Evolutionary conservation across 2,329 filamentous ascomycete genomes (phyloP).

Genomic region (Fusarium stilboides): DNA sequence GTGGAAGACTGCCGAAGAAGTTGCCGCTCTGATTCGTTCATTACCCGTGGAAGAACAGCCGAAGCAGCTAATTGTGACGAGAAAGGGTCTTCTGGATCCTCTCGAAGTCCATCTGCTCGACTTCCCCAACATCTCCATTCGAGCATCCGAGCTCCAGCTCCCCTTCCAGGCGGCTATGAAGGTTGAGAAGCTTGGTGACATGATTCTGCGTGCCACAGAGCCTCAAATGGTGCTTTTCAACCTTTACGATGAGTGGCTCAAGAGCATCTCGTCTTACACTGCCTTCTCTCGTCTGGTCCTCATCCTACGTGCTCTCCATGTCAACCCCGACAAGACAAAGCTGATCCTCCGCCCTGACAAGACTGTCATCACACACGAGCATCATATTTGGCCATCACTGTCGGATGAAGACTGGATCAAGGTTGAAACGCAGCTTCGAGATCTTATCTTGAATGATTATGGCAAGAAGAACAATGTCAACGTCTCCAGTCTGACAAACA

Average conservation of each 20-base stretch:
- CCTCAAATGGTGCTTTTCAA: slow-evolving; percentile 99
- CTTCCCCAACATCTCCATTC: slow-evolving; percentile 99
- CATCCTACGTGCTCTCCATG: slow-evolving; percentile 93
- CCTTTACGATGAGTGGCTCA: slow-evolving; percentile 98
- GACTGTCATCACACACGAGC: slow-evolving; percentile 97
- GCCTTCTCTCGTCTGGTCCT: slow-evolving; percentile 96
- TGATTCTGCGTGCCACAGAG: slow-evolving; percentile 97
- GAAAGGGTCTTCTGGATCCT: slow-evolving; percentile 96
- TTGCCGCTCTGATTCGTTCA: slow-evolving; percentile 95
- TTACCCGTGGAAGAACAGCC: slow-evolving; percentile 98
- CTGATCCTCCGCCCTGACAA: slow-evolving; percentile 95
- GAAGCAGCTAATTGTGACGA: slow-evolving; percentile 97
- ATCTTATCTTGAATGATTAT: slow-evolving; percentile 97
- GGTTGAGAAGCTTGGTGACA: slow-evolving; percentile 98
- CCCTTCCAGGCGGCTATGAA: slow-evolving; percentile 99
- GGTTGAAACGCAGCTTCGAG: slow-evolving; percentile 96
- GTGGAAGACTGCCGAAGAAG: slow-evolving; percentile 99
- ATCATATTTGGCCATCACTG: slow-evolving; percentile 97
- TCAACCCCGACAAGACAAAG: slow-evolving; percentile 99
- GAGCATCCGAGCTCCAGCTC: slow-evolving; percentile 94
- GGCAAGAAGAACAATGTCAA: slow-evolving; percentile 99
- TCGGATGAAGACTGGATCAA: slow-evolving; percentile 99
- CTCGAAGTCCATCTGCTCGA: slow-evolving; percentile 97
- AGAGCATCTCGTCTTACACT: slow-evolving; percentile 98
- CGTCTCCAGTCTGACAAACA: slow-evolving; percentile 94